Base-by-base conservation (phyloP, 495 filamentous ascomycete species). In the Bathelium albidoporum region DNA sequence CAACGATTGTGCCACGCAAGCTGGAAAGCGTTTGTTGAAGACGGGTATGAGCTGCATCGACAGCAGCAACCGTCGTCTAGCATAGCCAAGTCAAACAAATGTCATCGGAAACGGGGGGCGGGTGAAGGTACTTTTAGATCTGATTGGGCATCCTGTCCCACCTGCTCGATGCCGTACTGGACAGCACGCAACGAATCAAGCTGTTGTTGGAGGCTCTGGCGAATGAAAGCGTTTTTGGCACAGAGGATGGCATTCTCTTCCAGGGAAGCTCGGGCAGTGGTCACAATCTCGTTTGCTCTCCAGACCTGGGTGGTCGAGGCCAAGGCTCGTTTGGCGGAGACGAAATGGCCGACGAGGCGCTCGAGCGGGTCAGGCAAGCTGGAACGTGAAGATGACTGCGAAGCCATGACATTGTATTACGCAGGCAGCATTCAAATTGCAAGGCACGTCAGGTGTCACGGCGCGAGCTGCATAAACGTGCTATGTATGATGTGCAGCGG, bases 301-400 rank as follows among this genome's bases (percentile, higher is more conserved):
- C 86, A 86, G 44, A 97, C 90, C 66, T 91, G 85, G 55, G 77
- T 82, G 67, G 93, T 89, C 1, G 89, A 91, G n/a, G 89, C 88
- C 1, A 98, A 83, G 9, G 93, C 92, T 29, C 90, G 85, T 76
- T 97, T 98, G 2, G 95, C 89, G 44, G 86, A 87, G 18, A 97
- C 82, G 31, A 97, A 88, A 76, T 95, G 84, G 1, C 81, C 79
- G 52, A 96, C 87, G 31, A 96, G 83, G 2, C 82, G 84, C 62
- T 94, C 89, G 60, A 94, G 81, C 16, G 66, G 67, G n/a, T 67
- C 68, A 45, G 65, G 58, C 4, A 62, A 14, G 45, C 66, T 71
- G 44, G 62, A 63, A 62, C 64, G 59, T 59, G 68, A 71, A 9
- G 65, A 59, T 39, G 68, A 64, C 66, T 59, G 63, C 9, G 63